A percentile compares a stretch with the other conserved stretches of the same genome.
phyloP scores from a whole-genome alignment of 345 rosid species.

The Moricandia moricandioides region DNA sequence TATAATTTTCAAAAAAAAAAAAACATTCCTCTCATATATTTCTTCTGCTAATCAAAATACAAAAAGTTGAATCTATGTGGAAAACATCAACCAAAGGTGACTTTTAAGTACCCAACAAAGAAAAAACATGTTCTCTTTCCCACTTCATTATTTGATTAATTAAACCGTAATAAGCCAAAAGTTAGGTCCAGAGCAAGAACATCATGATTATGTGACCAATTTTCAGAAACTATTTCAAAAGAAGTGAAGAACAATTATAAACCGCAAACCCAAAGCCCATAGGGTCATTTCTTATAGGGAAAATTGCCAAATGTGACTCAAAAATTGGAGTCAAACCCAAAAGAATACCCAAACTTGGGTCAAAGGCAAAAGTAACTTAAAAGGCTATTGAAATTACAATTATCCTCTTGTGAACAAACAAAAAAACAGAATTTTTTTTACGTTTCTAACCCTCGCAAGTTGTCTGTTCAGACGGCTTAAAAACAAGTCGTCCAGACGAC shows the following conservation, averaged over 20 bases:
- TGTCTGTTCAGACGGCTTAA: too few relatives aligned
- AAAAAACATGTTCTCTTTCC: slow-evolving; percentile 27
- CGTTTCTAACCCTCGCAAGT: too few relatives aligned
- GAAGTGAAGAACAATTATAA: slow-evolving; percentile 2
- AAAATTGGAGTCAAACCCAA: too few relatives aligned
- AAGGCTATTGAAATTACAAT: too few relatives aligned
- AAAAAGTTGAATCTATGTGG: not conserved
- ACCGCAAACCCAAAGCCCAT: slow-evolving; percentile 7
- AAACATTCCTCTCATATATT: not conserved
- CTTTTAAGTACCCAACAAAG: slow-evolving; percentile 31
- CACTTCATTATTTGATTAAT: slow-evolving; percentile 29
- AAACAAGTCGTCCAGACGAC: too few relatives aligned
- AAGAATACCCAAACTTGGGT: too few relatives aligned
- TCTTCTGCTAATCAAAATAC: not conserved
- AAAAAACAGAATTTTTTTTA: too few relatives aligned
- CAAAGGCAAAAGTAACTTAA: too few relatives aligned
- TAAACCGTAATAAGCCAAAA: slow-evolving; percentile 20
- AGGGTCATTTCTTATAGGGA: slow-evolving; percentile 4
- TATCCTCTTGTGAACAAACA: too few relatives aligned
- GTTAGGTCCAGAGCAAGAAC: slow-evolving; percentile 30
- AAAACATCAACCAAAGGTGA: slow-evolving; percentile 34
- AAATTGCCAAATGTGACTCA: too few relatives aligned
- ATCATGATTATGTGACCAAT: slow-evolving; percentile 22
- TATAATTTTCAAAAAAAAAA: too few relatives aligned
- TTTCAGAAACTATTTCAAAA: slow-evolving; percentile 24